phyloP scores from a whole-genome alignment of 805 yeast species.

The Pichia membranifaciens region DNA sequence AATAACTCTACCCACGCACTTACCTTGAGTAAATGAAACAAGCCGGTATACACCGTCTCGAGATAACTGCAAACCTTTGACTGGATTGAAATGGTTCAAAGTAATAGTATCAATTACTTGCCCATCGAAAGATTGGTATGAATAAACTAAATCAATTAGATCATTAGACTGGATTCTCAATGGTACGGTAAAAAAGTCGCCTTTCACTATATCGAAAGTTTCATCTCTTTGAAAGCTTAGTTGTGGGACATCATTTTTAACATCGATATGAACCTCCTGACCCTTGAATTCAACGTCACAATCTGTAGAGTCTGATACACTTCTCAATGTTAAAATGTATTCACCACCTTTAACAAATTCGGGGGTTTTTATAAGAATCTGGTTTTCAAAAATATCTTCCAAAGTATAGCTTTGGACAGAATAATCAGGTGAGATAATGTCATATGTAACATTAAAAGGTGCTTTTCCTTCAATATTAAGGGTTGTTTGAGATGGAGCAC shows the following conservation, averaged over 20 bases:
- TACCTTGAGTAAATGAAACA: slow-evolving; percentile 34
- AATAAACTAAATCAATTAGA: slow-evolving; percentile 30
- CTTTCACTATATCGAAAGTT: slow-evolving; percentile 49
- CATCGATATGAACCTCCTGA: slow-evolving; percentile 58
- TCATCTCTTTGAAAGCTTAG: slow-evolving; percentile 29
- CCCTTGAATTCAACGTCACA: slow-evolving; percentile 70
- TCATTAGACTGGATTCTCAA: slow-evolving; percentile 32
- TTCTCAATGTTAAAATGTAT: slow-evolving; percentile 56
- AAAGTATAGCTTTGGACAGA: slow-evolving; percentile 37
- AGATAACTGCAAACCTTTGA: slow-evolving; percentile 27
- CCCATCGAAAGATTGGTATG: slow-evolving; percentile 23
- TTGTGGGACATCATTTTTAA: slow-evolving; percentile 63
- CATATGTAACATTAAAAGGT: slow-evolving; percentile 71
- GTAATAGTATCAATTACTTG: slow-evolving; percentile 7
- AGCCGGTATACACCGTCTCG: slow-evolving; percentile 41
- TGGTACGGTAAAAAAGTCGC: slow-evolving; percentile 55
- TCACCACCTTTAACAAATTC: slow-evolving; percentile 60
- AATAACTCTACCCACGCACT: slow-evolving; percentile 39
- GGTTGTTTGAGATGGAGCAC: slow-evolving; percentile 38
- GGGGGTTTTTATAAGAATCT: slow-evolving; percentile 47
- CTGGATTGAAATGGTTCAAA: slow-evolving; percentile 19
- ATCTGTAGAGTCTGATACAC: slow-evolving; percentile 67
- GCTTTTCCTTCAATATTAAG: slow-evolving; percentile 69
- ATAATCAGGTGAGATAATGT: slow-evolving; percentile 53
- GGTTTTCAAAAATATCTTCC: slow-evolving; percentile 34